Conservation (phyloP, 1,284 basidiomycete genomes). For the Fomitiporia mediterranea region DNA sequence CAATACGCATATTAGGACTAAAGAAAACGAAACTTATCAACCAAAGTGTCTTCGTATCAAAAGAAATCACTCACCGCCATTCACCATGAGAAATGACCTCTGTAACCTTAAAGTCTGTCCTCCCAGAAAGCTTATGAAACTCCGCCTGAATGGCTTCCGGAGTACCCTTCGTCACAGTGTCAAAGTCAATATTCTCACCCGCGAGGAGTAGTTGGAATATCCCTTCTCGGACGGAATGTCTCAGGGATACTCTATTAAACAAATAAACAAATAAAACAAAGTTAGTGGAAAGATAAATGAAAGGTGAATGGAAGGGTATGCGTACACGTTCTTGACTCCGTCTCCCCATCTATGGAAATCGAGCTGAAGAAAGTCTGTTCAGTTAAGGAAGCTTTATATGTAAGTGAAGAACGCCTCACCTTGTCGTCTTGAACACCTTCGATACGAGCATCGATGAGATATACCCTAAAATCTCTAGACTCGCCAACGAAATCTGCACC, state of each 20-base stretch:
- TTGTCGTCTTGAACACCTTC: background rate
- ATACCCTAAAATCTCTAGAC: constrained; percentile 28
- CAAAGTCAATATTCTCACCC: constrained; percentile 1
- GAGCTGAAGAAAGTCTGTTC: too few relatives aligned
- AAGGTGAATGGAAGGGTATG: background rate
- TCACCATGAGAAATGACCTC: constrained; percentile 10
- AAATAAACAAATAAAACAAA: background rate
- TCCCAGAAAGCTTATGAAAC: background rate
- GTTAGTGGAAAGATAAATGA: background rate
- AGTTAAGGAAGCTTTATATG: too few relatives aligned
- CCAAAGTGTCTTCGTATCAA: background rate
- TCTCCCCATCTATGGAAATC: background rate
- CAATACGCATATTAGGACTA: constrained; percentile 37
- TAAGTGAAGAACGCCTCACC: background rate
- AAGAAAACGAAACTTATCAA: background rate
- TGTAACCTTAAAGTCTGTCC: constrained; percentile 4
- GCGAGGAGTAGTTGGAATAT: constrained; percentile 7
- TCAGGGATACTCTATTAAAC: constrained; percentile 2
- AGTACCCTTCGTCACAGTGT: background rate
- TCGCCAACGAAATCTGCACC: constrained; percentile 44
- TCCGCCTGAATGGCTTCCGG: background rate
- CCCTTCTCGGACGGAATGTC: background rate
- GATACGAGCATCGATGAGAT: constrained; percentile 5
- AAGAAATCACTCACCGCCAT: constrained; percentile 10
- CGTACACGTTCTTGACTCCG: background rate